Evolutionary conservation across 371 early-diverging fungal genomes (phyloP).

Genomic region (Amoeboaphelidium protococcarum): DNA sequence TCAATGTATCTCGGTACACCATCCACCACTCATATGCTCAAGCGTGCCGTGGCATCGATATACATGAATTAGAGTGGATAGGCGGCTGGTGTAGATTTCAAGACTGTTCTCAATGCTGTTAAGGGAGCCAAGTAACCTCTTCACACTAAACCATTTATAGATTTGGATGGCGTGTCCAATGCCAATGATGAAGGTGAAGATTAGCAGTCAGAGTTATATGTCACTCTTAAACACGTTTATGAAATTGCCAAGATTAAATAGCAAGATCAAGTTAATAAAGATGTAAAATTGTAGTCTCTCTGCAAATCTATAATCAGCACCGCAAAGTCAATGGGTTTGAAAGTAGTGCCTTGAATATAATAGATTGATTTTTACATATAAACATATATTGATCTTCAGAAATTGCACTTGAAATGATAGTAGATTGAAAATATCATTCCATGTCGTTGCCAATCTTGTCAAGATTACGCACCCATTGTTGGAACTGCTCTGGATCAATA

Average conservation of each 20-base stretch:
- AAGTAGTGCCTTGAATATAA: constrained; percentile 31
- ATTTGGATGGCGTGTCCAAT: too few species aligned
- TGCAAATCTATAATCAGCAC: constrained; percentile 47
- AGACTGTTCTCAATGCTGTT: constrained; percentile 10
- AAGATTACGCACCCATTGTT: too few species aligned
- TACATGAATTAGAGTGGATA: too few species aligned
- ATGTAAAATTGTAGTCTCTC: constrained; percentile 36
- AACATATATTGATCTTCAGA: too few species aligned
- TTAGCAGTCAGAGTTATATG: constrained; percentile 37
- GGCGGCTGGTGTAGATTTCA: not conserved
- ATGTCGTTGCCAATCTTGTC: too few species aligned
- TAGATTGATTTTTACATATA: constrained; percentile 1
- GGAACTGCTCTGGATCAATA: too few species aligned
- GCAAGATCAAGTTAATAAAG: constrained; percentile 44
- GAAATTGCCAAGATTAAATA: constrained; percentile 79
- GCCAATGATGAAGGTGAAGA: constrained; percentile 60
- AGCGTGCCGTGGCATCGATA: constrained; percentile 70
- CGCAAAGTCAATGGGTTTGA: constrained; percentile 58
- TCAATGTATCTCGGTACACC: constrained; percentile 67
- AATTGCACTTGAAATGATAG: too few species aligned
- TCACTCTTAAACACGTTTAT: constrained; percentile 73
- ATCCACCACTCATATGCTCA: constrained; percentile 62
- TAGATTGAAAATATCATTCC: too few species aligned
- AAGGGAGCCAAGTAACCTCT: constrained; percentile 58
- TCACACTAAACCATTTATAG: too few species aligned